Conservation (phyloP, 192 early-diverging fungal genomes). For the Backusella liffmaniae region DNA sequence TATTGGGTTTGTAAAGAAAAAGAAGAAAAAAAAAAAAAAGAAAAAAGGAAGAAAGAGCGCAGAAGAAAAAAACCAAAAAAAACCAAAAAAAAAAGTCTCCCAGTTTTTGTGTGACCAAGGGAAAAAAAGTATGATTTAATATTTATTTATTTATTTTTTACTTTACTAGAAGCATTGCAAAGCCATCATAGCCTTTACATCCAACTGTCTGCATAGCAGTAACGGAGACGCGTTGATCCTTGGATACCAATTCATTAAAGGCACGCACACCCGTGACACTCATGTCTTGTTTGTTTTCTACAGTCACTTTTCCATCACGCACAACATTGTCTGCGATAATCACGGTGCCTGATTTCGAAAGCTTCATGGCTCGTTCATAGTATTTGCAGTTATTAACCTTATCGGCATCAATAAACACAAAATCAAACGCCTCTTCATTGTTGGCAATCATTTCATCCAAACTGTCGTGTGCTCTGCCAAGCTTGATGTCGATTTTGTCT, state of each 20-base stretch:
- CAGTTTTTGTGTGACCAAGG: not conserved
- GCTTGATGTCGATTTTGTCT: not conserved
- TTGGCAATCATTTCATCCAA: not conserved
- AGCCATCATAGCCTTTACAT: not conserved
- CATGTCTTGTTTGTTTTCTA: not conserved
- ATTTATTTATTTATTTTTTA: not conserved
- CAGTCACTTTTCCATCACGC: not conserved
- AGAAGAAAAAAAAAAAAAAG: not conserved
- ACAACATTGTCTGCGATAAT: not conserved
- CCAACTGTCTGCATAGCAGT: not conserved
- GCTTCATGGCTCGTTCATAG: not conserved
- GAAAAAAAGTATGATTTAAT: not conserved
- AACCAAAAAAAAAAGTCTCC: not conserved
- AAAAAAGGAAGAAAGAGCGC: not conserved
- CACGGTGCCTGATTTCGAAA: not conserved
- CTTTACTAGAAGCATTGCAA: not conserved
- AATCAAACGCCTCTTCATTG: not conserved
- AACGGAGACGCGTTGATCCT: not conserved
- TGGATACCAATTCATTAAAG: not conserved
- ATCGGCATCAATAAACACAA: conserved; percentile 1
- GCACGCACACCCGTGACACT: not conserved
- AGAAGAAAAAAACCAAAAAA: not conserved
- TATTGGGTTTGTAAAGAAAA: not conserved
- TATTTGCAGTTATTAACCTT: not conserved
- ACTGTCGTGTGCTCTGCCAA: not conserved